Evolutionary conservation across 192 early-diverging fungal genomes (phyloP).

Genomic region (Diversispora epigaea): DNA sequence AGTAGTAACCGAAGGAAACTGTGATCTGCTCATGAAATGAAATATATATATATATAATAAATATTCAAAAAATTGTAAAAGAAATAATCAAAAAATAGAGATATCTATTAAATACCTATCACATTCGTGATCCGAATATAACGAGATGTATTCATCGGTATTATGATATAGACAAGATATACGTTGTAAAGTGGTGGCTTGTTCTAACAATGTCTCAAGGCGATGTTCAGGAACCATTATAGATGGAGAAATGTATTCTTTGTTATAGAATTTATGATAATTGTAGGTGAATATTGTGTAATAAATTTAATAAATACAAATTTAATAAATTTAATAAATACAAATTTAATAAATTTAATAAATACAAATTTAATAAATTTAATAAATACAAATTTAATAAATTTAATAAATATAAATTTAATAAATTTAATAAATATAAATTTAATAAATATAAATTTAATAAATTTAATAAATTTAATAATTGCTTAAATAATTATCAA

Average conservation of each 20-base stretch:
- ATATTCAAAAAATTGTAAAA: slow-evolving; percentile 32
- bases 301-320: too few relatives aligned
- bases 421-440: too few relatives aligned
- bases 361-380: too few relatives aligned
- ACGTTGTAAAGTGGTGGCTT: slow-evolving; percentile 74
- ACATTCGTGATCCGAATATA: slow-evolving; percentile 75
- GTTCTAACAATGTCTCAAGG: slow-evolving; percentile 79
- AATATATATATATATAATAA: not conserved
- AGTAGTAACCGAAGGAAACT: slow-evolving; percentile 60
- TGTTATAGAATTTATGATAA: not conserved
- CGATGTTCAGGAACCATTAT: slow-evolving; percentile 87
- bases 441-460: too few relatives aligned
- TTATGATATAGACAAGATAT: slow-evolving; percentile 82
- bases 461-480: too few relatives aligned
- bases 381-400: too few relatives aligned
- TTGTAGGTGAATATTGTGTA: too few relatives aligned
- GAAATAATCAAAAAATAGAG: too few relatives aligned
- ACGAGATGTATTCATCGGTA: slow-evolving; percentile 53
- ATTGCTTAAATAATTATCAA: not conserved
- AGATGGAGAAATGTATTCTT: slow-evolving; percentile 67
- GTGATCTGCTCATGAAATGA: slow-evolving; percentile 33
- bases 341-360: too few relatives aligned
- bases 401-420: too few relatives aligned
- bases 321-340: too few relatives aligned
- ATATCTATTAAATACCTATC: slow-evolving; percentile 50